A percentile compares a stretch with the other conserved stretches of the same genome.
These are phyloP conservation scores for Crithidia expoeki DNA, from an alignment of 208 protist genomes.

Conservation along the genomic window DNA sequence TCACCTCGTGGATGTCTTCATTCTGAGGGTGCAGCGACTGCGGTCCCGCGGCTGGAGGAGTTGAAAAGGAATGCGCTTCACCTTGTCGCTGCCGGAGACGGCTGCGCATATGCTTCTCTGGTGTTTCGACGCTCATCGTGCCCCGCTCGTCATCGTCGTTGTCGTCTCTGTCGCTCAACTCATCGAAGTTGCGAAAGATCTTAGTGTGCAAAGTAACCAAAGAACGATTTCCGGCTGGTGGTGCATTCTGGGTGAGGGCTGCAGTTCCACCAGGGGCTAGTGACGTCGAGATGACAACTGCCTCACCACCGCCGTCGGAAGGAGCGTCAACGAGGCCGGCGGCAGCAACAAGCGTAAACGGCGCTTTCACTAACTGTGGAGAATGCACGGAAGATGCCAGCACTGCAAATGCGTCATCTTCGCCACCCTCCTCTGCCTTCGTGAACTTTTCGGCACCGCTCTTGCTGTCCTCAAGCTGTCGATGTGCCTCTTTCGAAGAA, in stretches of 20 bases:
- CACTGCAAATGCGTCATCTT: background rate
- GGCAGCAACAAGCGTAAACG: background rate
- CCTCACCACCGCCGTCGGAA: background rate
- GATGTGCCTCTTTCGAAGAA: background rate
- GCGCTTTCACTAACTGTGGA: background rate
- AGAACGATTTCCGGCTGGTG: background rate
- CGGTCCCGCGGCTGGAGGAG: background rate
- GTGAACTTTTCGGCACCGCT: background rate
- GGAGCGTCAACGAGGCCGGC: background rate
- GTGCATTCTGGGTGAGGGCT: background rate
- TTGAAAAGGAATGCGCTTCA: background rate
- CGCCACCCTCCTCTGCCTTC: background rate
- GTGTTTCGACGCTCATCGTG: slow-evolving; percentile 20
- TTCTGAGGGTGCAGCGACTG: background rate
- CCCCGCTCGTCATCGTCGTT: background rate
- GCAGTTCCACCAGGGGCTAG: background rate
- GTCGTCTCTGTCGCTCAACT: slow-evolving; percentile 7
- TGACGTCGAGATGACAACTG: background rate
- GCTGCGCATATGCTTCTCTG: slow-evolving; percentile 20
- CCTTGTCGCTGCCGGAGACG: background rate
- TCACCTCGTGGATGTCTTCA: background rate
- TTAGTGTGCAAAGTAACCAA: background rate
- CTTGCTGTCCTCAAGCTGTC: background rate
- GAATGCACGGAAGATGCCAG: background rate
- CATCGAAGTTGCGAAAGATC: slow-evolving; percentile 9